Evolutionary conservation across 2,329 filamentous ascomycete genomes (phyloP), one percentile per base, ranked within the genome.

Genomic region (Alternaria sp.): DNA sequence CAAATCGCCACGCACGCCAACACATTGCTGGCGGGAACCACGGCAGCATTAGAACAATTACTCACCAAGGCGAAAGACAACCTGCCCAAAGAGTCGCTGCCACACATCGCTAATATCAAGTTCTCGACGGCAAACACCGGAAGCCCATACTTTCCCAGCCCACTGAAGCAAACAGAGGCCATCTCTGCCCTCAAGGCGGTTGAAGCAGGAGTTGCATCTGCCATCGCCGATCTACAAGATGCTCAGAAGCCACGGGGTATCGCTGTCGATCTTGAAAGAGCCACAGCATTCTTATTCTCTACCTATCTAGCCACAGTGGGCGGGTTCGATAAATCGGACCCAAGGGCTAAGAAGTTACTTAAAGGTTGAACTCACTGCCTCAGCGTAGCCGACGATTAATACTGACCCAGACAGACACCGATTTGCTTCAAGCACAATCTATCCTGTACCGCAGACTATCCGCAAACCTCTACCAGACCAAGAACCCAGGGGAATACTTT

Each of bases 371-470:
- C 18, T 30, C n/a, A 12, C 28, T 46, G n/a, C 41, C 12, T 49
- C 11, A 12, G n/a, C 46, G 8, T 20, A 4, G 28, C 12, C 10
- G n/a, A 25, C 20, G 9, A 25, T 18, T 55, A 12, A 47, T 21
- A 73, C 69, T 70, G 53, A 71, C 49, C 3, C 4, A 26, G 15
- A n/a, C 50, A 92, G 90, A 92, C 70, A 93, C 90, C 71, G 91
- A 93, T 78, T 79, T 93, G 21, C 81, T 92, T 6, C 82, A 86
- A 64, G 91, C 91, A 1, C 91, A 93, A 75, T 92, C 90, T 3
- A 87, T 89, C 65, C 82, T 87, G 7, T 93, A 93, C 74, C 87
- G 91, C 10, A 88, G 91, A 64, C 84, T 93, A 78, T 91, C 90
- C 11, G 90, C 90, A 14, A 92, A 92, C 64, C 80, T 93, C 2